A percentile compares a stretch with the other conserved stretches of the same genome.
These are phyloP conservation scores for Cryptococcus sp. DNA, from an alignment of 1,284 basidiomycete species.

Conservation along the genomic window DNA sequence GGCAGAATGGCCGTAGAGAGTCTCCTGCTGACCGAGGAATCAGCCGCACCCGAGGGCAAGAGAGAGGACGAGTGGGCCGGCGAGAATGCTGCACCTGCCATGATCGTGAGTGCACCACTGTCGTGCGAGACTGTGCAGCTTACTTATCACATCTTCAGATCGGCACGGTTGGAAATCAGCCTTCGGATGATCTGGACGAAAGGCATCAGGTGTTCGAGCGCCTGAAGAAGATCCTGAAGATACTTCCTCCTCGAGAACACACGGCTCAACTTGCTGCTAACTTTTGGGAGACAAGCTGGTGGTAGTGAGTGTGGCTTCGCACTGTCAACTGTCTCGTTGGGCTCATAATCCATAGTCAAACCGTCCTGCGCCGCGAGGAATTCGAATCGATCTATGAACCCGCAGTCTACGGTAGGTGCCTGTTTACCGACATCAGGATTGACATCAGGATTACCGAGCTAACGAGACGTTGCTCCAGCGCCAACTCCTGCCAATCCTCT, in stretches of 20 bases:
- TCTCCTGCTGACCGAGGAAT: conserved; percentile 34
- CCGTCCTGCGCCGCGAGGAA: conserved; percentile 38
- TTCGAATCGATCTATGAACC: conserved; percentile 44
- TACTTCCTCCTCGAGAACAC: conserved; percentile 39
- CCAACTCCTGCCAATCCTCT: conserved; percentile 44
- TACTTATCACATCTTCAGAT: conserved; percentile 13
- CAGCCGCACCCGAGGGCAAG: conserved; percentile 35
- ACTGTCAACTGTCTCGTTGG: no score
- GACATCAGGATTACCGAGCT: background rate
- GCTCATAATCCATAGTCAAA: conserved; percentile 19
- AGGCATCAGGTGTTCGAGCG: conserved; percentile 31
- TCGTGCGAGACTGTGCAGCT: background rate
- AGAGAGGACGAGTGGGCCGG: conserved; percentile 45
- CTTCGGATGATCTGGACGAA: conserved; percentile 20
- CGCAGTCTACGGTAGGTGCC: conserved; percentile 31
- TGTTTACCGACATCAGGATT: background rate
- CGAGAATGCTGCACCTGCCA: conserved; percentile 42
- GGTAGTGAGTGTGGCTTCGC: conserved; percentile 29
- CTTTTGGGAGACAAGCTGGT: conserved; percentile 37
- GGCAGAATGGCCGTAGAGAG: conserved; percentile 39
- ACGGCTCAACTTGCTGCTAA: conserved; percentile 22
- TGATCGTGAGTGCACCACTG: conserved; percentile 26
- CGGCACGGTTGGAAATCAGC: conserved; percentile 21
- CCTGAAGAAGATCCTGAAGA: conserved; percentile 31
- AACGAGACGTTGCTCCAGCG: conserved; percentile 2